These are phyloP conservation scores for Calophaca sinica DNA, from an alignment of 306 rosid genomes.

Conservation along the genomic window DNA sequence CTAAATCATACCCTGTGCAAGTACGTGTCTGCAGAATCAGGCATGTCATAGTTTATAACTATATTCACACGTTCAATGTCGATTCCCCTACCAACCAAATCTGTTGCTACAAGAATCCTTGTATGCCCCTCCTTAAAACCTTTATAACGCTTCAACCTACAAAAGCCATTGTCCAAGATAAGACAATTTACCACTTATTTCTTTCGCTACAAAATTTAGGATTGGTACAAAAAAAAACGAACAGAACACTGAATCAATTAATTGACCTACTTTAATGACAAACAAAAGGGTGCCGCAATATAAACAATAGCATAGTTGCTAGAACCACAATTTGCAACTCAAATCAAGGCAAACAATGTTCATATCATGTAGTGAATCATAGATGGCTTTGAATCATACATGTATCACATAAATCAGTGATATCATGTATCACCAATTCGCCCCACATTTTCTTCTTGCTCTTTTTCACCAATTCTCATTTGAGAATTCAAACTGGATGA, in stretches of 20 bases:
- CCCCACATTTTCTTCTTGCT: neutral
- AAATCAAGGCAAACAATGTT: neutral
- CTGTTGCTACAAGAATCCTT: constrained; percentile 98
- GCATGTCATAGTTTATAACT: constrained; percentile 98
- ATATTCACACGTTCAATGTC: constrained; percentile 98
- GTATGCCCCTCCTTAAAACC: constrained; percentile 98
- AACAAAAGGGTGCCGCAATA: neutral
- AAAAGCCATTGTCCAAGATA: constrained; percentile 10
- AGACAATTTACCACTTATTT: constrained; percentile 8
- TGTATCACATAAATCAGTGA: neutral
- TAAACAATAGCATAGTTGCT: neutral
- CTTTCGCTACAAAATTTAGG: neutral
- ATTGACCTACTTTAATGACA: constrained; percentile 15
- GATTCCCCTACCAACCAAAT: constrained; percentile 97
- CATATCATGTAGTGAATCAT: neutral
- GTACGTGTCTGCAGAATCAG: constrained; percentile 96
- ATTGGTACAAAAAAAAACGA: neutral
- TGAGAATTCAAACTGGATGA: neutral
- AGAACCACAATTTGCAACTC: neutral
- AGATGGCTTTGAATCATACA: neutral
- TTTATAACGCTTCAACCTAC: constrained; percentile 69
- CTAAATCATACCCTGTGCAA: constrained; percentile 80
- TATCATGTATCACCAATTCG: neutral
- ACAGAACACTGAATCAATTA: neutral
- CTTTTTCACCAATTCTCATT: neutral